Base-by-base conservation (phyloP, 495 filamentous ascomycete species). In the Penicillium lividum region DNA sequence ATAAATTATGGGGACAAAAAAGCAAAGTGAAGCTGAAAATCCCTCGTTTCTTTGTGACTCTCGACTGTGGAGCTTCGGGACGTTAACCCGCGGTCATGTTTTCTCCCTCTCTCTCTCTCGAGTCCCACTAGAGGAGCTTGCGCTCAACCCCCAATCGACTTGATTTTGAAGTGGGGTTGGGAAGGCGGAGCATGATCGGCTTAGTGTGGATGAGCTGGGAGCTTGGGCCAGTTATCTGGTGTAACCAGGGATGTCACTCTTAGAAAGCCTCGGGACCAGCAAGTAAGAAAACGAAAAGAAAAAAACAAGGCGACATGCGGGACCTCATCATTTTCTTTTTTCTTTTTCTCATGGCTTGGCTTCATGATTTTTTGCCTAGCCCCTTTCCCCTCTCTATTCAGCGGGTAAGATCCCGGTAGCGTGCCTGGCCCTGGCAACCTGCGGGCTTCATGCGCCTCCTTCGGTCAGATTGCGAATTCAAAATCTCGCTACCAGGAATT, bases 201-300 rank as follows among this genome's bases (percentile, higher is more conserved):
- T 60, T 67, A 53, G 54, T 58, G 67, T 53, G 62, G 42, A 53
- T 55, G 52, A 64, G 42, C 31, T 54, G 67, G 68, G 64, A 74
- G 73, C 73, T 75, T 73, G 68, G 71, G 62, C 74, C 71, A 75
- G 51, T 51, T 34, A 62, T 64, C 62, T 60, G 61, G 53, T 16
- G 49, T 52, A 51, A 53, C 58, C 65, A 60, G 31, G 58, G 65
- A 58, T 62, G 46, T 44, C 51, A 45, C 18, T 58, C 45, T 48
- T 61, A 54, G 49, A 40, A 57, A 29, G 22, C 53, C 38, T 60
- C 44, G 3, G 53, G 56, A 46, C 46, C 28, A 54, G 48, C 42
- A 61, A 33, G 33, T 30, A 44, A 64, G 42, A 50, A 45, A 43
- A 33, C 25, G 34, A 42, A 63, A 42, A 46, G 51, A 51, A 38